Base-by-base conservation (phyloP, 495 filamentous ascomycete genomes). In the Lasiosphaeria miniovina region DNA sequence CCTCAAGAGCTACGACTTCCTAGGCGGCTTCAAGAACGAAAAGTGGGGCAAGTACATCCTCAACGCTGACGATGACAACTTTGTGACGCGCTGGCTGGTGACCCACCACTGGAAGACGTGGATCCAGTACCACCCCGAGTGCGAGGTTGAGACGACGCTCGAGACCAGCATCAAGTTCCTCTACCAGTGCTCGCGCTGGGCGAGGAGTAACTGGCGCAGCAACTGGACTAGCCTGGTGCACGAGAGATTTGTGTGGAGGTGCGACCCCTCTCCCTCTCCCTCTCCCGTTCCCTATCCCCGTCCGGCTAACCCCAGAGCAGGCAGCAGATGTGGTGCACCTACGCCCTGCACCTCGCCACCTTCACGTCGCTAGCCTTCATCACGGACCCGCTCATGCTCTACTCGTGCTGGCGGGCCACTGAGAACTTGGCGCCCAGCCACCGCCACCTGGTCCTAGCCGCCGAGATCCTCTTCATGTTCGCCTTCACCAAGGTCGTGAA, bases 11-110 rank as follows among this genome's bases (percentile, higher is more conserved):
- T 81, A 86, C 57, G 80, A 80, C 36, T 96, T 96, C 73, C 84
- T 86, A 43, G 77, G 84, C 33, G 86, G 80, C 36, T 91, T 91
- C 71, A 84, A 84, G 48, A 86, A 86, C 57, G 89, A 92, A 65
- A 80, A 81, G 46, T 90, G 86, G 86, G 82, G 86, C 32, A 82
- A 83, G 62, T 88, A 85, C 66, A 87, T 86, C 50, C 77, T 93
- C 61, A 91, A 92, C 67, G 87, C 88, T 6, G 90, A 91, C 65
- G 90, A 93, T 66, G 90, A 93, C 75, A 93, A 92, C 70, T 92
- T 88, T 68, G 86, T 91, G 50, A 91, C 90, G 6, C 82, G 89
- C 32, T 93, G 88, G 86, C 80, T 91, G 69, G 86, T 90, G 52
- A 84, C 83, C 32, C 84, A 90, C 68, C 79, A 82, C 49, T 90